Conservation (phyloP, 1,284 basidiomycete species). For the Naganishia sp. region DNA sequence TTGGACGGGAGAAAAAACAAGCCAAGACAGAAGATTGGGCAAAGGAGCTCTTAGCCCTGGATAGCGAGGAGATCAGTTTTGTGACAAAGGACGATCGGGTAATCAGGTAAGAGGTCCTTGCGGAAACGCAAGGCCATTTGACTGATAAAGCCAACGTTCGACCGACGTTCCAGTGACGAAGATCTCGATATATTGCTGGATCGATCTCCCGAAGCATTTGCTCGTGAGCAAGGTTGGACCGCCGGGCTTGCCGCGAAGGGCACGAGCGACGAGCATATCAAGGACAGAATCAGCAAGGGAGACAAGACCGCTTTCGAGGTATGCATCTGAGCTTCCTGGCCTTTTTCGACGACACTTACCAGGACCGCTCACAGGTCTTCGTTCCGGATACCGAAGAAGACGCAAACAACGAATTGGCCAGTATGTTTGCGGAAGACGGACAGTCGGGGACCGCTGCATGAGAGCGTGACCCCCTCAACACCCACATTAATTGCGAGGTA, state of each 20-base stretch:
- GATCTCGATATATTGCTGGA: conserved; percentile 81
- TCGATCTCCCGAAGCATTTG: conserved; percentile 75
- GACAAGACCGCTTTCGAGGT: conserved; percentile 68
- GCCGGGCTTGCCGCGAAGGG: conserved; percentile 47
- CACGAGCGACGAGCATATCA: conserved; percentile 42
- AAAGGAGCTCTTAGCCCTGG: conserved; percentile 72
- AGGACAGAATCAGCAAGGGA: conserved; percentile 52
- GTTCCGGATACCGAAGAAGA: conserved; percentile 65
- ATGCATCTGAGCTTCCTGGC: background rate
- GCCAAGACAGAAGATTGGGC: conserved; percentile 75
- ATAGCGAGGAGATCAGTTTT: conserved; percentile 87
- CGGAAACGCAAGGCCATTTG: background rate
- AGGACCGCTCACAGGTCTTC: conserved; percentile 59
- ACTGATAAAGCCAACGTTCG: background rate
- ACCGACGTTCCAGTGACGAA: conserved; percentile 58
- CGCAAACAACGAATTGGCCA: conserved; percentile 71
- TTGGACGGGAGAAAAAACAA: conserved; percentile 56
- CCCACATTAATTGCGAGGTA: no score
- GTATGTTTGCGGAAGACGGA: conserved; percentile 57
- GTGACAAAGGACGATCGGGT: conserved; percentile 74
- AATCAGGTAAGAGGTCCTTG: conserved; percentile 57
- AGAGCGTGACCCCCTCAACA: no score
- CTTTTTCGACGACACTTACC: background rate
- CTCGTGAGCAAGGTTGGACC: conserved; percentile 74
- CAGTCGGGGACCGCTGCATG: no score